phyloP scores from a whole-genome alignment of 1,284 basidiomycete genomes.

The Irpex sp. region DNA sequence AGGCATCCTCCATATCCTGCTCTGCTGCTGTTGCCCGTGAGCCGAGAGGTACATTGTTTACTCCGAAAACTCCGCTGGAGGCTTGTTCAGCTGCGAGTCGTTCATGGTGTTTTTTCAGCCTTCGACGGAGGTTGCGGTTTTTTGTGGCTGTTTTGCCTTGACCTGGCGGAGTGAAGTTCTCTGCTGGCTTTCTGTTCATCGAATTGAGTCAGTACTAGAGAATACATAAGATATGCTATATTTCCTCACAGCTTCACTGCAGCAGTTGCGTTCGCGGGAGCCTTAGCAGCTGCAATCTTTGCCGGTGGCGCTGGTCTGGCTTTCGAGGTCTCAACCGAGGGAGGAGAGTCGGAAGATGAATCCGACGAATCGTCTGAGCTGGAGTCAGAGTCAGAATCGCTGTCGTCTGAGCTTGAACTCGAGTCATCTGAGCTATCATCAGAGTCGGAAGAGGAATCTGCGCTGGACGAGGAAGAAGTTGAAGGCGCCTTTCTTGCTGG shows the following conservation, averaged over 20 bases:
- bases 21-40: slow-evolving; percentile 2
- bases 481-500: not conserved
- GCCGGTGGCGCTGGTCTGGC: not conserved
- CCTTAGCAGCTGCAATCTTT: not conserved
- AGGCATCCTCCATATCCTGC: not conserved
- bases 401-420: slow-evolving; percentile 22
- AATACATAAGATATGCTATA: no score
- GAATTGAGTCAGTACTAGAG: not conserved
- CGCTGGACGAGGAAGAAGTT: not conserved
- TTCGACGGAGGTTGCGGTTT: slow-evolving; percentile 60
- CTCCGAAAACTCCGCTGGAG: slow-evolving; percentile 11
- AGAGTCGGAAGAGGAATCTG: not conserved
- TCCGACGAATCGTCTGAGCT: slow-evolving; percentile 1
- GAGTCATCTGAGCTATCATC: slow-evolving; percentile 7
- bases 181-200: not conserved
- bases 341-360: slow-evolving; percentile 21
- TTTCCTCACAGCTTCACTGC: not conserved
- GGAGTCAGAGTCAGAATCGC: slow-evolving; percentile 19
- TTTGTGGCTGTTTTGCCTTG: slow-evolving; percentile 65
- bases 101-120: slow-evolving; percentile 42
- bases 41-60: slow-evolving; percentile 37
- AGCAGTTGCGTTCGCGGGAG: not conserved
- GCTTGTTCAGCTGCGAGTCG: slow-evolving; percentile 17
- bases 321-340: slow-evolving; percentile 5
- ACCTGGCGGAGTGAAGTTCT: slow-evolving; percentile 51